Evolutionary conservation across 1,139 yeast genomes (phyloP).

Genomic region (Nakaseomyces glabratus): DNA sequence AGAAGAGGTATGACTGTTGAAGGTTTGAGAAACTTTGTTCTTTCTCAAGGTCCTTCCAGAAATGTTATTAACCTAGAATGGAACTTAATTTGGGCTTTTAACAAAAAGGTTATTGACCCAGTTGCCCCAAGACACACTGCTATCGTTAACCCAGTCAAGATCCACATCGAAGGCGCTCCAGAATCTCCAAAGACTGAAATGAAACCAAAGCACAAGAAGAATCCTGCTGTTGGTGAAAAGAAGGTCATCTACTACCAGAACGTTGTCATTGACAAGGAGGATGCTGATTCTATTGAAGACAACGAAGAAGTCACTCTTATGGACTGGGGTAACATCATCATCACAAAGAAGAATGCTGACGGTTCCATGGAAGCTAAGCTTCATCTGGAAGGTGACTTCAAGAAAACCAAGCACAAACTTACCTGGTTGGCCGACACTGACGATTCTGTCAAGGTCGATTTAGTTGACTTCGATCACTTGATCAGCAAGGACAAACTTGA

Average conservation of each 20-base stretch:
- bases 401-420: slow-evolving; percentile 88
- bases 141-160: slow-evolving; percentile 56
- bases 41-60: slow-evolving; percentile 94
- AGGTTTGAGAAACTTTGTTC: slow-evolving; percentile 84
- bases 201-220: slow-evolving; percentile 92
- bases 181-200: slow-evolving; percentile 51
- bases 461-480: slow-evolving; percentile 90
- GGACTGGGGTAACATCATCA: slow-evolving; percentile 98
- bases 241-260: slow-evolving; percentile 58
- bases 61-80: slow-evolving; percentile 94
- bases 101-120: slow-evolving; percentile 94
- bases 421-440: slow-evolving; percentile 91
- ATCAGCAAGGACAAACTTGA: slow-evolving; percentile 93
- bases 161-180: slow-evolving; percentile 63
- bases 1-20: slow-evolving; percentile 99
- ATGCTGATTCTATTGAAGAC: slow-evolving; percentile 61
- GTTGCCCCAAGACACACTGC: slow-evolving; percentile 93
- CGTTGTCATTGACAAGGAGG: slow-evolving; percentile 78
- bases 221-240: slow-evolving; percentile 82
- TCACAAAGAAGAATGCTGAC: slow-evolving; percentile 60
- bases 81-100: slow-evolving; percentile 94
- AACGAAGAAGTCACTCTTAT: slow-evolving; percentile 89
- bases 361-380: slow-evolving; percentile 67
- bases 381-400: slow-evolving; percentile 94
- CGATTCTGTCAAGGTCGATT: slow-evolving; percentile 60